phyloP scores from a whole-genome alignment of 2,329 filamentous ascomycete species.

The Arthrocladium fulminans region DNA sequence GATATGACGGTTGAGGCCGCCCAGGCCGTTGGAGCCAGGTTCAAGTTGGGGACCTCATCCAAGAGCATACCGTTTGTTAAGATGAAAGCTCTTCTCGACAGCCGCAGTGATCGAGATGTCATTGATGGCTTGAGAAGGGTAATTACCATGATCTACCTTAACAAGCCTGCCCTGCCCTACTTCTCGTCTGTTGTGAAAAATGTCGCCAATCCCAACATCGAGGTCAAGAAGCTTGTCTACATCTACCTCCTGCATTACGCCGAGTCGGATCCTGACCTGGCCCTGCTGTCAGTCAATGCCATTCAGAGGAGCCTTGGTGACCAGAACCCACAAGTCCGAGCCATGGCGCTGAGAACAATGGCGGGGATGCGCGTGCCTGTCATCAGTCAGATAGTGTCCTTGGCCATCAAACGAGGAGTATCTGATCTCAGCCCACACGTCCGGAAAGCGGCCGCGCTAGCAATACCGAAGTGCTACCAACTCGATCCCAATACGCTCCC shows the following conservation, averaged over 20 bases:
- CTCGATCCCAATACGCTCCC: conserved; percentile 79
- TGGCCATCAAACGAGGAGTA: conserved; percentile 89
- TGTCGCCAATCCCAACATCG: conserved; percentile 83
- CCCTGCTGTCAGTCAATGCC: conserved; percentile 92
- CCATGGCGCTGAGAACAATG: conserved; percentile 92
- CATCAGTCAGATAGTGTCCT: conserved; percentile 91
- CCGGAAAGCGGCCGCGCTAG: conserved; percentile 81
- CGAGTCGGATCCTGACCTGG: conserved; percentile 89
- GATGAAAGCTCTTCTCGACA: conserved; percentile 91
- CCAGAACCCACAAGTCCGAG: conserved; percentile 78
- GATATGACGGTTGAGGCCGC: conserved; percentile 97
- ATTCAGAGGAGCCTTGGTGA: conserved; percentile 97
- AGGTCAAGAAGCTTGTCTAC: conserved; percentile 97
- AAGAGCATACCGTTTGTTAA: conserved; percentile 67
- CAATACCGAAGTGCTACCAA: conserved; percentile 91
- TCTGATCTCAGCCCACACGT: conserved; percentile 94
- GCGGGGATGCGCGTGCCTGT: conserved; percentile 93
- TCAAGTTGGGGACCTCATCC: conserved; percentile 50
- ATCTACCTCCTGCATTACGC: conserved; percentile 96
- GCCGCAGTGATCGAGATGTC: conserved; percentile 83
- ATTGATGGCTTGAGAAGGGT: conserved; percentile 84
- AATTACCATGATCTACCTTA: conserved; percentile 88
- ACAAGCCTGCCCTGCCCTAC: conserved; percentile 78
- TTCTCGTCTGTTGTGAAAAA: conserved; percentile 99
- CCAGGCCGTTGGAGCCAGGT: conserved; percentile 62